Base-by-base conservation (phyloP, 2,329 filamentous ascomycete species). In the Calycina marina region DNA sequence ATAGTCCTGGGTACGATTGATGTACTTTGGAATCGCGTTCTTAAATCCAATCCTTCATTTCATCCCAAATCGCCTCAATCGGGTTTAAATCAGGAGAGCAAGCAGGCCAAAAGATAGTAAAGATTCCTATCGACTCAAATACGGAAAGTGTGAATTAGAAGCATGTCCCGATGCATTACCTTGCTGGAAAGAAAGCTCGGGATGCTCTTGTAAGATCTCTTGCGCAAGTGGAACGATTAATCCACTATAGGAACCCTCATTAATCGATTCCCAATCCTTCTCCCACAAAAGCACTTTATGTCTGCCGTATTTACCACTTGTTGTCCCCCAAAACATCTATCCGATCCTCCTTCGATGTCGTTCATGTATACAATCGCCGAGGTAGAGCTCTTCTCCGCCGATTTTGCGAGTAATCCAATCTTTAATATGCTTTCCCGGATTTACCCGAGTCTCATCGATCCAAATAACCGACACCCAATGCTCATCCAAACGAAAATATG, bases 391-490 rank as follows among this genome's bases (percentile, higher is more conserved):
- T 2, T 9, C n/a, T 9, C n/a, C 2, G 20, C 20, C n/a, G n/a
- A 22, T 22, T 9, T 9, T 8, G 8, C 18, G 14, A 29, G 33
- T 31, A 20, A 35, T 18, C 20, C 16, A 18, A 12, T 18, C 15
- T n/a, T 20, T 12, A 14, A 4, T 35, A 18, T 42, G 13, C n/a
- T 12, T 38, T 5, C 38, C 25, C 36, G 25, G 38, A 30, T 32
- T 36, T 28, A 26, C 34, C 38, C 20, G 37, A 13, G 28, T 40
- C 18, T 40, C 14, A 18, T 34, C 31, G 22, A 8, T 37, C 38
- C 25, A 40, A 8, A 34, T 13, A 4, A 40, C 18, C 4, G 10
- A 24, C 27, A 30, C 25, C 32, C 26, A 40, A 16, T 40, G 25
- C 17, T 40, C 28, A 2, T 40, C 22, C 5, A 34, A 29, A 31